Evolutionary conservation across 805 yeast genomes (phyloP), one percentile per base, ranked within the genome.

Genomic region (Spathaspora arborariae): DNA sequence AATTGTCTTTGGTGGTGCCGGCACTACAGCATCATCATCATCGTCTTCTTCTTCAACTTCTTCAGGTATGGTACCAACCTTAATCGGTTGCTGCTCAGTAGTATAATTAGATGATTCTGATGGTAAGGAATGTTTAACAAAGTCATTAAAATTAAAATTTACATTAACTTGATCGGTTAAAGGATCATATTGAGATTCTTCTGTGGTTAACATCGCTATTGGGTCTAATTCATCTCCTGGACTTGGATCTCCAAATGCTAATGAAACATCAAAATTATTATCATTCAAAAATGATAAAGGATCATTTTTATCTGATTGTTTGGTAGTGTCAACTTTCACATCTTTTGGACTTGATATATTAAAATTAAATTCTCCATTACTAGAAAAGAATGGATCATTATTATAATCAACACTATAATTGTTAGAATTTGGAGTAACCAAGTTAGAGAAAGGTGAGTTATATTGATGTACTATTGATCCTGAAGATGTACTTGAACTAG

Each of bases 121-220:
- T 4, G 68, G 62, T 33, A 63, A 50, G 13, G 55, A 63, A 37
- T 62, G 55, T 47, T 68, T 67, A 22, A 67, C 63, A 48, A 65
- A 70, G 39, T 68, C 74, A 45, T 67, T 65, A 53, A 70, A 65
- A 51, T 68, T 63, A 51, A 69, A 69, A 49, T 59, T 62, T 5
- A 59, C 57, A 39, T 38, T 45, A 19, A 16, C 22, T 2, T 15
- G 11, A 34, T 58, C 62, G 3, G 70, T 67, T 37, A 79, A 68
- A 36, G 84, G 81, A 60, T 81, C 86, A 56, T 78, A 78, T 22
- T 72, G 59, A 1, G 82, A 75, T 51, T 80, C 84, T 57, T 81
- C 85, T 2, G 80, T 73, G 3, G 78, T 76, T 46, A 81, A 62
- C 19, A 62, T 56, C 7, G 67, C 62, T 11, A 77, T 56, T 8